These are phyloP conservation scores for Naumovozyma dairenensis DNA, from an alignment of 805 yeast genomes.

Conservation along the genomic window DNA sequence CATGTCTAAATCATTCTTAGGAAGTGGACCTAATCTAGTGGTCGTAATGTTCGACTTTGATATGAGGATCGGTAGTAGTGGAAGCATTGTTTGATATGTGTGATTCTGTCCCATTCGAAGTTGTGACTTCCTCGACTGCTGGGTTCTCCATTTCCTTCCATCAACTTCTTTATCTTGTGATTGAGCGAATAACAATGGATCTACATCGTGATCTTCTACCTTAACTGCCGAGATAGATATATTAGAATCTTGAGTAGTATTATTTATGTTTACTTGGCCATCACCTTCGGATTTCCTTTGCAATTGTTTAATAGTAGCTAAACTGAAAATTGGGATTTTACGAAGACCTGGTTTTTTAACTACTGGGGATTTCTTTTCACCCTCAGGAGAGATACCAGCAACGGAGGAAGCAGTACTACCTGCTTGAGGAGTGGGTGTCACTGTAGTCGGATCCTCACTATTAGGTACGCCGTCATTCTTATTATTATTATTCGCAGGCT, in stretches of 20 bases:
- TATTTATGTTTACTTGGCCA: neutral
- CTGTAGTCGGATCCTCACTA: no score
- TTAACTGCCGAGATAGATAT: neutral
- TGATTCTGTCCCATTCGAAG: no score
- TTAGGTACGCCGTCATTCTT: constrained; percentile 1
- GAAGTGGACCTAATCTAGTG: neutral
- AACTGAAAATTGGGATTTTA: constrained; percentile 19
- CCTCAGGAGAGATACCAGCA: no score
- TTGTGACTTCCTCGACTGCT: no score
- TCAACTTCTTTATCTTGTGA: neutral
- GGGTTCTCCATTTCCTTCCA: no score
- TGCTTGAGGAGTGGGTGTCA: neutral
- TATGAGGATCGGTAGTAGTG: neutral
- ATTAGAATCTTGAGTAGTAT: neutral
- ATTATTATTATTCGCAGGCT: constrained; percentile 3
- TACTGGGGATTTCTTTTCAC: neutral
- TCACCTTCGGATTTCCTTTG: neutral
- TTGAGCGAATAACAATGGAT: no score
- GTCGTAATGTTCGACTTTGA: neutral
- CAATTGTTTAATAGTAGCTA: constrained; percentile 12
- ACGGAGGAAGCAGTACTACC: no score
- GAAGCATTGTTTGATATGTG: neutral
- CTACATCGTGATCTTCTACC: neutral
- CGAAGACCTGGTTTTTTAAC: constrained; percentile 1
- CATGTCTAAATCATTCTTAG: neutral